Percentiles rank a stretch among this genome's conserved stretches.
Evolutionary conservation across 2,329 filamentous ascomycete species (phyloP).

Genomic region (Ascochyta koolunga): DNA sequence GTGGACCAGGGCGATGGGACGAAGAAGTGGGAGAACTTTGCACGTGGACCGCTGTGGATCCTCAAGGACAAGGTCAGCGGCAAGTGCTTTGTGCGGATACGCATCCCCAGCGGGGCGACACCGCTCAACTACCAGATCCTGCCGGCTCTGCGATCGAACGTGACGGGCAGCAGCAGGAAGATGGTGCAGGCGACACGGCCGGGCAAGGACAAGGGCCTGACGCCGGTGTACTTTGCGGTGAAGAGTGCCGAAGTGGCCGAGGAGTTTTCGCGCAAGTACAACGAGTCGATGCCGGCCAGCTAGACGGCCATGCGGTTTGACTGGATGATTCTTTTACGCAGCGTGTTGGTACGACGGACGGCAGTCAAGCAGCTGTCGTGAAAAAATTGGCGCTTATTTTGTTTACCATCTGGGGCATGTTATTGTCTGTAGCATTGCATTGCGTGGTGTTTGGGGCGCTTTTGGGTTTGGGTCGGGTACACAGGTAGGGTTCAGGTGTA

Average conservation of each 20-base stretch:
- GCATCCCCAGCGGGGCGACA: conserved; percentile 38
- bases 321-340: not conserved
- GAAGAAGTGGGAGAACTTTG: conserved; percentile 41
- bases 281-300: conserved; percentile 30
- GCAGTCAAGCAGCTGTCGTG: no score
- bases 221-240: conserved; percentile 32
- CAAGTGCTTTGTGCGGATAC: conserved; percentile 42
- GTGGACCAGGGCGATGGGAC: conserved; percentile 29
- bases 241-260: conserved; percentile 37
- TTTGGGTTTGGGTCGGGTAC: conserved; percentile 4
- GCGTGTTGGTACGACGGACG: not conserved
- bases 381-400: conserved; percentile 16
- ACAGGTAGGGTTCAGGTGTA: conserved; percentile 10
- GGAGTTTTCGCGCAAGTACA: conserved; percentile 40
- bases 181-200: conserved; percentile 35
- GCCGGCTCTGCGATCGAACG: conserved; percentile 29
- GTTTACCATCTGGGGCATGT: conserved; percentile 4
- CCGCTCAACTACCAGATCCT: conserved; percentile 43
- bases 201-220: conserved; percentile 33
- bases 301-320: conserved; percentile 2
- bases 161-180: conserved; percentile 36
- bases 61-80: conserved; percentile 45
- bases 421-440: conserved; percentile 26
- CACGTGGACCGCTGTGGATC: conserved; percentile 44
- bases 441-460: conserved; percentile 21